Evolutionary conservation across 441 rosid genomes (phyloP).

Genomic region (Pelargonium fulgidum): DNA sequence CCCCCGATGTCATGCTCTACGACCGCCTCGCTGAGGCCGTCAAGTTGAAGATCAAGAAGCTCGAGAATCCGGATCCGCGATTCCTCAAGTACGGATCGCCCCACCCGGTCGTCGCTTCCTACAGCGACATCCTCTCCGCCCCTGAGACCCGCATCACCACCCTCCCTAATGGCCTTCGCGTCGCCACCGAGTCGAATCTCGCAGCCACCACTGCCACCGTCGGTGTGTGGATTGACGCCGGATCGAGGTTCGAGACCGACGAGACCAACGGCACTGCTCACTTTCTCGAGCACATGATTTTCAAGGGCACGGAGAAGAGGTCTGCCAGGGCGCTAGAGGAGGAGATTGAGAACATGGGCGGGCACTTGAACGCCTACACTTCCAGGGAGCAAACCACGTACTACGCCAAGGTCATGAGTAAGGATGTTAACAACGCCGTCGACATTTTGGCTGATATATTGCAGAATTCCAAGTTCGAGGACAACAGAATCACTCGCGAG

Average conservation of each 20-base stretch:
- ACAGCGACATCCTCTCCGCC: slow-evolving; percentile 69
- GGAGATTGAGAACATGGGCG: slow-evolving; percentile 86
- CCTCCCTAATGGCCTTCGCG: slow-evolving; percentile 75
- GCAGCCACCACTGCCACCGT: slow-evolving; percentile 77
- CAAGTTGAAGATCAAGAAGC: slow-evolving; percentile 48
- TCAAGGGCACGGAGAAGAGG: slow-evolving; percentile 72
- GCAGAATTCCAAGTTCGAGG: slow-evolving; percentile 87
- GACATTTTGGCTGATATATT: slow-evolving; percentile 78
- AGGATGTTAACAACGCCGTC: slow-evolving; percentile 58
- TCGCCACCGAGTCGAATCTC: slow-evolving; percentile 86
- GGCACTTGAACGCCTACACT: slow-evolving; percentile 86
- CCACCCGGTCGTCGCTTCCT: slow-evolving; percentile 49
- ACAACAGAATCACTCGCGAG: slow-evolving; percentile 55
- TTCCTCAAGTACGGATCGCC: slow-evolving; percentile 94
- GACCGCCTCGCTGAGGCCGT: slow-evolving; percentile 66
- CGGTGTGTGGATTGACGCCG: slow-evolving; percentile 99
- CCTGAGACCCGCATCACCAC: slow-evolving; percentile 90
- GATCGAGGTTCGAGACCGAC: slow-evolving; percentile 80
- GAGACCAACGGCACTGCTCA: slow-evolving; percentile 81
- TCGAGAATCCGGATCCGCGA: slow-evolving; percentile 69
- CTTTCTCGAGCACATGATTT: slow-evolving; percentile 89
- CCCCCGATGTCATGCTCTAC: slow-evolving; percentile 63
- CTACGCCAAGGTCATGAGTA: slow-evolving; percentile 73
- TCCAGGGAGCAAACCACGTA: slow-evolving; percentile 89
- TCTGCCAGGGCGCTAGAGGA: slow-evolving; percentile 55